Percentiles rank a stretch among this genome's conserved stretches.
These are phyloP conservation scores for Citeromyces siamensis DNA, from an alignment of 1,139 yeast species.

Conservation along the genomic window DNA sequence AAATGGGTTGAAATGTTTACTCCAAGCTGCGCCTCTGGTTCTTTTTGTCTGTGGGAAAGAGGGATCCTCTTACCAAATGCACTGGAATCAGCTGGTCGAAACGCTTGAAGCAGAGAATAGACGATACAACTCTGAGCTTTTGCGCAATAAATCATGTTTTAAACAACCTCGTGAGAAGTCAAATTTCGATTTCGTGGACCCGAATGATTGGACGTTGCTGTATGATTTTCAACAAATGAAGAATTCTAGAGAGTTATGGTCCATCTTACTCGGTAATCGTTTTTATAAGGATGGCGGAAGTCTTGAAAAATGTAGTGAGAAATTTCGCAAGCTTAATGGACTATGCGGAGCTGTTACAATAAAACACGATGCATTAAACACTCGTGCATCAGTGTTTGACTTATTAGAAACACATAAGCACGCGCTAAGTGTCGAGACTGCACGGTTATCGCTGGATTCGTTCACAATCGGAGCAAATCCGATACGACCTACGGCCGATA, in stretches of 20 bases:
- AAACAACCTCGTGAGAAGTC: not conserved
- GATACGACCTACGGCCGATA: not conserved
- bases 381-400: not conserved
- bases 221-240: not conserved
- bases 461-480: not conserved
- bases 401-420: not conserved
- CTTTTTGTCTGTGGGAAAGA: not conserved
- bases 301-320: not conserved
- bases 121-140: not conserved
- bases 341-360: not conserved
- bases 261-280: not conserved
- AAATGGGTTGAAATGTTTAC: too few species aligned
- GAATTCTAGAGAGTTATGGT: not conserved
- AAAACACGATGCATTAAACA: not conserved
- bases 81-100: slow-evolving; percentile 1
- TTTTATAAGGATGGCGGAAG: not conserved
- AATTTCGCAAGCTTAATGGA: not conserved
- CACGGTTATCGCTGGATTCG: not conserved
- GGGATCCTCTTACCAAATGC: not conserved
- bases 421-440: not conserved
- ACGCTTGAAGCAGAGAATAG: not conserved
- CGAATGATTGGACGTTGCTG: not conserved
- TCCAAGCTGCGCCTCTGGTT: not conserved
- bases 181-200: not conserved
- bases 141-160: too few species aligned